A percentile compares a stretch with the other conserved stretches of the same genome.
Evolutionary conservation across 805 yeast genomes (phyloP).

Genomic region (Wilhelminamyces savonicus): DNA sequence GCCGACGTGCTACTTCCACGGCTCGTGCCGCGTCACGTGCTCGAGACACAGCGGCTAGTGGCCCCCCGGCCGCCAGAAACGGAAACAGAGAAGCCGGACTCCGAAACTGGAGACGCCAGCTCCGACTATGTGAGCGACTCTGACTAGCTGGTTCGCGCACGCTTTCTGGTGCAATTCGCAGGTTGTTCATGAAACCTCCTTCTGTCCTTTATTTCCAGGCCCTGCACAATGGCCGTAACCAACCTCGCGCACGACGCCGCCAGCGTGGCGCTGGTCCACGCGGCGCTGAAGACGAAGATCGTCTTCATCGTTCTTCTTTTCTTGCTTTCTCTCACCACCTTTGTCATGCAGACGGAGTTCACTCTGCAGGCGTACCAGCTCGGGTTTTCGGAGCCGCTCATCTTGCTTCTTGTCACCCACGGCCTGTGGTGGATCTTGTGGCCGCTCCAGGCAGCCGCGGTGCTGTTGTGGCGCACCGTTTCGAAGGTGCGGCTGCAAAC

Average conservation of each 20-base stretch:
- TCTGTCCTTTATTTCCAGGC: not conserved
- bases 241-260: slow-evolving; percentile 18
- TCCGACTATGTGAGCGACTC: not conserved
- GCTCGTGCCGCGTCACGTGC: slow-evolving; percentile 33
- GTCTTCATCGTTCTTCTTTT: slow-evolving; percentile 28
- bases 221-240: slow-evolving; percentile 32
- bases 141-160: not conserved
- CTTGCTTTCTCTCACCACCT: slow-evolving; percentile 39
- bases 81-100: not conserved
- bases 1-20: slow-evolving; percentile 73
- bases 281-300: slow-evolving; percentile 30
- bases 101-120: too few relatives aligned
- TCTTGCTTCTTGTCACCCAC: slow-evolving; percentile 64
- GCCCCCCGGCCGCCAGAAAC: slow-evolving; percentile 12
- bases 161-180: not conserved
- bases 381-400: slow-evolving; percentile 62
- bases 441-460: slow-evolving; percentile 55
- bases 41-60: slow-evolving; percentile 38
- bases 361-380: slow-evolving; percentile 61
- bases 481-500: slow-evolving; percentile 1
- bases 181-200: not conserved
- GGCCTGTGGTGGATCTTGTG: slow-evolving; percentile 71
- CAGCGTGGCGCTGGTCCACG: slow-evolving; percentile 14
- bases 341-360: slow-evolving; percentile 76
- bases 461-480: slow-evolving; percentile 38